Evolutionary conservation across 495 filamentous ascomycete species (phyloP).

Genomic region (Neurospora sp.): DNA sequence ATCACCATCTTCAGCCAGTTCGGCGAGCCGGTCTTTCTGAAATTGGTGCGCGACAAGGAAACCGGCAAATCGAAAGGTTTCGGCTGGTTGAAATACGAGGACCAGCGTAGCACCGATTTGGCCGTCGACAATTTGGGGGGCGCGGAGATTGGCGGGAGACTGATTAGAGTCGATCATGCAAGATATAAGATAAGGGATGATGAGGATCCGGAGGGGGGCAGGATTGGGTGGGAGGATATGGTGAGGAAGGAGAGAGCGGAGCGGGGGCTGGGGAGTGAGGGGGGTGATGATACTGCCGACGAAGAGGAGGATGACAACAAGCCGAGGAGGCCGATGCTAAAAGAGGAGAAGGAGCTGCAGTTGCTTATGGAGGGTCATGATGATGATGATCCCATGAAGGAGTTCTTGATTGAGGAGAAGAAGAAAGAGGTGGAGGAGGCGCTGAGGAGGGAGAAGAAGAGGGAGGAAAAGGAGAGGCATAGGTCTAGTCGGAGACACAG

Average conservation of each 20-base stretch:
- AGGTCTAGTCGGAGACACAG: slow-evolving; percentile 28
- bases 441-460: slow-evolving; percentile 41
- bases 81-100: slow-evolving; percentile 94
- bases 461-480: slow-evolving; percentile 16
- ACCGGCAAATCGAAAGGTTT: slow-evolving; percentile 91
- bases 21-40: slow-evolving; percentile 85
- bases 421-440: slow-evolving; percentile 73
- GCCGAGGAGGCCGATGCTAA: slow-evolving; percentile 32
- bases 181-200: slow-evolving; percentile 83
- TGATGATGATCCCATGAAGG: slow-evolving; percentile 97
- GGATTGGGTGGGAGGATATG: slow-evolving; percentile 37
- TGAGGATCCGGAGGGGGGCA: slow-evolving; percentile 58
- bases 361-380: slow-evolving; percentile 71
- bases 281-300: slow-evolving; percentile 22
- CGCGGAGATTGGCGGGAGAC: slow-evolving; percentile 66
- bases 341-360: slow-evolving; percentile 65
- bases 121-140: slow-evolving; percentile 94
- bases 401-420: slow-evolving; percentile 78
- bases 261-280: slow-evolving; percentile 26
- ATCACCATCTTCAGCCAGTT: slow-evolving; percentile 96
- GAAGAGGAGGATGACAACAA: slow-evolving; percentile 29
- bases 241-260: slow-evolving; percentile 27
- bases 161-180: slow-evolving; percentile 83
- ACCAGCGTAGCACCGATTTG: slow-evolving; percentile 90
- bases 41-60: slow-evolving; percentile 87